Evolutionary conservation across 768 basidiomycete species (phyloP), one percentile per base, ranked within the genome.

Genomic region (Atractiella rhizophila): DNA sequence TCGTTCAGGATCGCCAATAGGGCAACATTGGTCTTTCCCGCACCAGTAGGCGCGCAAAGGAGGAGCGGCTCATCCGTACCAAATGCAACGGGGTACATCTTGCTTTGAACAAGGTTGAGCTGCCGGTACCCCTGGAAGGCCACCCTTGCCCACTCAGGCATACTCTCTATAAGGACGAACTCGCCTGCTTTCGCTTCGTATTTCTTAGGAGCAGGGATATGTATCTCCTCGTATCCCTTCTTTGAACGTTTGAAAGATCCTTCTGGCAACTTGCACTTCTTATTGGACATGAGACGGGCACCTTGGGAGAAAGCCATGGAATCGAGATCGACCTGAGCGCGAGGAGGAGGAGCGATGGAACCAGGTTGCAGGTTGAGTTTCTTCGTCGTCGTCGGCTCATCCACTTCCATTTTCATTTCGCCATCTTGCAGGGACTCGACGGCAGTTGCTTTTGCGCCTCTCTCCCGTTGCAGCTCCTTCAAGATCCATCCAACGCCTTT

Each of bases 1-100:
- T 91, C 82, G 56, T 82, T 78, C 20, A 98, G 70, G 48, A 98
- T 77, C 0, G 85, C 73, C 10, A 98, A 66, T 71, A 96, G 81
- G 25, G 91, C 91, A 24, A 96, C 88, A 52, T 98, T 98, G 15
- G 91, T 98, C 86, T 98, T 98, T 48, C 91, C 91, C 11, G 88
- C 91, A 57, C 91, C 88, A 1, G 91, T 96, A 4, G 91, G 91
- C 0, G 91, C 91, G 62, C 91, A 98, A 24, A 98, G 71, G 21
- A 98, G 63, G 45, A 96, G 68, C 0, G 88, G 88, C 49, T 96
- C 86, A 48, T 94, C 85, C 0, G 81, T 78, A 0, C 79, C 81
- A 57, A 94, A 94, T 0, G 88, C 88, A 42, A 82, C 62, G 1
- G 91, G 86, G 61, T 66, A 98, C 8, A 91, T 62, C 60, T 79